These are phyloP conservation scores for Globisporangium canariense DNA, from an alignment of 352 stramenopile species.

Conservation along the genomic window DNA sequence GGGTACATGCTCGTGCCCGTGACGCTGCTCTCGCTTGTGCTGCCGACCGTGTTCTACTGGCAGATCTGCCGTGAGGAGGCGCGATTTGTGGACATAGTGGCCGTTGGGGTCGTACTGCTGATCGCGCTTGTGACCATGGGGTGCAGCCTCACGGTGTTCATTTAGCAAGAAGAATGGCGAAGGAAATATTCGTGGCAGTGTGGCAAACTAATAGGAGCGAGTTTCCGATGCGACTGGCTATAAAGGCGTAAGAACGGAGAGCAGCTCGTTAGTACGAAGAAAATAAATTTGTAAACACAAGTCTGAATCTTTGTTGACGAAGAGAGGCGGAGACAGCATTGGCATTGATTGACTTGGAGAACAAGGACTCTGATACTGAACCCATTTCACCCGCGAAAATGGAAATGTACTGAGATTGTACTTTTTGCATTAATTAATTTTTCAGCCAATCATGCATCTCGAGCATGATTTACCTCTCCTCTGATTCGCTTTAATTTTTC, in stretches of 20 bases:
- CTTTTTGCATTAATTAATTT: background rate
- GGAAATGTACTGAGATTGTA: background rate
- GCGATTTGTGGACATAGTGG: constrained; percentile 35
- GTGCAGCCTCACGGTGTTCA: constrained; percentile 50
- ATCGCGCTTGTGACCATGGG: constrained; percentile 45
- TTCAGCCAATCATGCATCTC: background rate
- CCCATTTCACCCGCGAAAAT: background rate
- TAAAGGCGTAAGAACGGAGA: no score
- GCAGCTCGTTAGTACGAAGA: background rate
- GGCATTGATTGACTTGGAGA: no score
- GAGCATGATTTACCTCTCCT: background rate
- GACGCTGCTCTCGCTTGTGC: constrained; percentile 52
- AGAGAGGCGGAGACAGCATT: no score
- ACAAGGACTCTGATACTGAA: background rate
- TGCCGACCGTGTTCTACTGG: constrained; percentile 73
- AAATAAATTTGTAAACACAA: background rate
- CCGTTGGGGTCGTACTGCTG: constrained; percentile 36
- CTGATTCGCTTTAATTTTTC: background rate
- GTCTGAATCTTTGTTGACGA: no score
- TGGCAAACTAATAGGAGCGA: no score
- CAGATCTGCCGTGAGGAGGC: constrained; percentile 64
- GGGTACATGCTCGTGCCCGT: constrained; percentile 60
- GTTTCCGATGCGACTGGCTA: no score
- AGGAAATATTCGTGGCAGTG: background rate
- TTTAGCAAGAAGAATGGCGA: constrained; percentile 14